These are phyloP conservation scores for Agastache rugosa DNA, from an alignment of 257 asterid genomes.

Conservation along the genomic window DNA sequence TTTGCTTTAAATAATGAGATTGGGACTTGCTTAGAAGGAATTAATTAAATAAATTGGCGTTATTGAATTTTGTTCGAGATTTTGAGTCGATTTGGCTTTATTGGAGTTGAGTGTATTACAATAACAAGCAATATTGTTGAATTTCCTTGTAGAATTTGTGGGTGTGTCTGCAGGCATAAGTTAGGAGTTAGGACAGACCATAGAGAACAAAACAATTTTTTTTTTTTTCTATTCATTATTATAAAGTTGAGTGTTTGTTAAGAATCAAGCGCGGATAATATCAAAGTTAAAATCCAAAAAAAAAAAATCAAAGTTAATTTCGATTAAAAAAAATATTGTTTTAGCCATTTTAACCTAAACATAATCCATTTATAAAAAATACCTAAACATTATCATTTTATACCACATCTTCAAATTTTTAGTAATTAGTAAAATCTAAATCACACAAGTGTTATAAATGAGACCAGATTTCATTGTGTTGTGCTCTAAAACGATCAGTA, in stretches of 20 bases:
- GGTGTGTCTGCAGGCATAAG: slow-evolving; percentile 23
- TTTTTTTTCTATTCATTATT: neutral
- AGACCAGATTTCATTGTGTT: too few species aligned
- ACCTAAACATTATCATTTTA: too few species aligned
- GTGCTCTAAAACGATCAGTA: too few species aligned
- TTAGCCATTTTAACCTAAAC: too few species aligned
- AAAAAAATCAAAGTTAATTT: too few species aligned
- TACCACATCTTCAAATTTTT: too few species aligned
- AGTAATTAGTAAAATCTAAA: too few species aligned
- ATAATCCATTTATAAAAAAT: too few species aligned
- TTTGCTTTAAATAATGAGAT: slow-evolving; percentile 26
- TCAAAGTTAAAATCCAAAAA: too few species aligned
- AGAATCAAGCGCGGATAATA: too few species aligned
- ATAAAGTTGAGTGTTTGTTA: neutral
- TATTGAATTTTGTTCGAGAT: slow-evolving; percentile 22
- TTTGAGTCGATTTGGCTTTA: slow-evolving; percentile 35
- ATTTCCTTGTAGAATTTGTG: slow-evolving; percentile 17
- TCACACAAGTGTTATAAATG: too few species aligned
- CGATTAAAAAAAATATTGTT: too few species aligned
- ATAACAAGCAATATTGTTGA: slow-evolving; percentile 39
- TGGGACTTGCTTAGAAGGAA: slow-evolving; percentile 44
- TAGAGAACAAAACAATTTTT: neutral
- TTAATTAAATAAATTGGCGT: slow-evolving; percentile 10
- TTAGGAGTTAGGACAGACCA: neutral
- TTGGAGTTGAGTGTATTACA: slow-evolving; percentile 34